Evolutionary conservation across 1,284 basidiomycete genomes (phyloP).

Genomic region (Sparassis latifolia): DNA sequence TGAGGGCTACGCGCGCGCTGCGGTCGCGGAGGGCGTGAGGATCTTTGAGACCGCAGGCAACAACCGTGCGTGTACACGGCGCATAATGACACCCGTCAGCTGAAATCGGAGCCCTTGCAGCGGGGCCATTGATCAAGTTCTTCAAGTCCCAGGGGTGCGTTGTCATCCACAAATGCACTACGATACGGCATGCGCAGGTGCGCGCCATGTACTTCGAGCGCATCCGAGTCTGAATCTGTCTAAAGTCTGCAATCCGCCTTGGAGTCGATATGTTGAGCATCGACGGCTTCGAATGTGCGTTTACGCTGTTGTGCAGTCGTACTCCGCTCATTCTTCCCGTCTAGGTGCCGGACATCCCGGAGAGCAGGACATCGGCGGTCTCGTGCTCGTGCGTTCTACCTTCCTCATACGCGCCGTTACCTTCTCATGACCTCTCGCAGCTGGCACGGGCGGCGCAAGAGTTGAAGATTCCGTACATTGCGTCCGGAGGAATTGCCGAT

Average conservation of each 20-base stretch:
- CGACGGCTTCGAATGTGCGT: conserved; percentile 82
- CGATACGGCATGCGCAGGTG: conserved; percentile 81
- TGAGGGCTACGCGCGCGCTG: conserved; percentile 72
- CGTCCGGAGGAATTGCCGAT: conserved; percentile 84
- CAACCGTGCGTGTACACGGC: conserved; percentile 56
- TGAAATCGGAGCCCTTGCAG: conserved; percentile 27
- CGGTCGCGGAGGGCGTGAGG: conserved; percentile 82
- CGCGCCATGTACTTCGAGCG: conserved; percentile 1
- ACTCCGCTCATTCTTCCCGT: background rate
- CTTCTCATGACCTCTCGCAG: conserved; percentile 28
- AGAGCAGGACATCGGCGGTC: conserved; percentile 88
- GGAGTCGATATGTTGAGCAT: conserved; percentile 86
- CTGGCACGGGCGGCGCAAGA: conserved; percentile 86
- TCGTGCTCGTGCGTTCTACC: conserved; percentile 64
- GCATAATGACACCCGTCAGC: background rate
- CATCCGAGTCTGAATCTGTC: background rate
- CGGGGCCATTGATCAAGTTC: conserved; percentile 73
- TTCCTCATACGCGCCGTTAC: background rate
- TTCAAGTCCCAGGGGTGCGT: conserved; percentile 75
- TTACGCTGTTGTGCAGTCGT: conserved; percentile 30
- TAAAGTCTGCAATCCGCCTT: conserved; percentile 64
- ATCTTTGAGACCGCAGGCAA: conserved; percentile 95
- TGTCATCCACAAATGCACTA: conserved; percentile 91
- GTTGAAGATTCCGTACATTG: conserved; percentile 81
- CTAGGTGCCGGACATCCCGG: conserved; percentile 90